Percentiles rank a stretch among this genome's conserved stretches.
These are phyloP conservation scores for Hypoxylon sp. DNA, from an alignment of 2,329 filamentous ascomycete genomes.

Conservation along the genomic window DNA sequence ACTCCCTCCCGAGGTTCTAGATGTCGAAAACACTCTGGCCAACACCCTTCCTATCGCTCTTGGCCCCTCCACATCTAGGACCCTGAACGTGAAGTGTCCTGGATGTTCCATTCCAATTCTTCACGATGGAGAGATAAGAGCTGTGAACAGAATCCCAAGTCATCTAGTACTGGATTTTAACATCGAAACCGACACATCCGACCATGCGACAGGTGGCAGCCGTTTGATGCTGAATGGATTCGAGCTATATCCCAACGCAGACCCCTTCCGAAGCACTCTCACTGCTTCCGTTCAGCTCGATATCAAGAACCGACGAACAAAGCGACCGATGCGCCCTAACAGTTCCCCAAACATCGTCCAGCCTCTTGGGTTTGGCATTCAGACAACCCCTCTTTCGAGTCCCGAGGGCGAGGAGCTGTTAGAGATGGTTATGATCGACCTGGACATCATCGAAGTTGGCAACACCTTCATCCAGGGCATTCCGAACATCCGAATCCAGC, in stretches of 20 bases:
- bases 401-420: conserved; percentile 60
- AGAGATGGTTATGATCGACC: conserved; percentile 61
- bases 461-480: conserved; percentile 62
- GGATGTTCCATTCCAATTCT: conserved; percentile 42
- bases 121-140: conserved; percentile 28
- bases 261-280: conserved; percentile 55
- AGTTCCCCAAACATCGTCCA: conserved; percentile 45
- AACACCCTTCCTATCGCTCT: conserved; percentile 14
- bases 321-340: conserved; percentile 46
- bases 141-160: conserved; percentile 48
- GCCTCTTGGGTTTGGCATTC: conserved; percentile 60
- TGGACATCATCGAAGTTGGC: conserved; percentile 69
- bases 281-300: conserved; percentile 57
- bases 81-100: conserved; percentile 44
- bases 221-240: conserved; percentile 68
- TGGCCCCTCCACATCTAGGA: conserved; percentile 12
- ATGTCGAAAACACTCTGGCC: conserved; percentile 39
- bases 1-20: conserved; percentile 43
- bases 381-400: conserved; percentile 53
- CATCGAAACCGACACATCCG: conserved; percentile 56
- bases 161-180: conserved; percentile 64
- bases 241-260: conserved; percentile 65
- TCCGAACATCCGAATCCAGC: conserved; percentile 64
- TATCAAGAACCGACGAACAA: conserved; percentile 36
- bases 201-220: conserved; percentile 53